phyloP scores from a whole-genome alignment of 1,139 yeast species.

The Protomyces inundatus region DNA sequence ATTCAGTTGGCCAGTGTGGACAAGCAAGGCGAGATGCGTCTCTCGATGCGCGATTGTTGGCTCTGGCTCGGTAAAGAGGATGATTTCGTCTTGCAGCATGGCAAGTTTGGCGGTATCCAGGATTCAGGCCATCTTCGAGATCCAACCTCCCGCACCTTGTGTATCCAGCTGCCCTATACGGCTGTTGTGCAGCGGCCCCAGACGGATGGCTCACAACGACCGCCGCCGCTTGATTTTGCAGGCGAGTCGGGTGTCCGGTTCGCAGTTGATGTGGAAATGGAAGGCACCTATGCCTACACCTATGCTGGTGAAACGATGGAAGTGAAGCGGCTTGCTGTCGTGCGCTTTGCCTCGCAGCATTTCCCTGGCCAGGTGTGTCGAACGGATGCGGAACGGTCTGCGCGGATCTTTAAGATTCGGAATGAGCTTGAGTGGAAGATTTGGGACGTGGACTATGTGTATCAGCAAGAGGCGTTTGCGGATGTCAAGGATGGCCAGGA shows the following conservation, averaged over 20 bases:
- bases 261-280: slow-evolving; percentile 12
- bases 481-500: background rate
- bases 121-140: slow-evolving; percentile 3
- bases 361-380: background rate
- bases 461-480: background rate
- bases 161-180: slow-evolving; percentile 13
- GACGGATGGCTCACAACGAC: background rate
- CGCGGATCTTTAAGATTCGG: slow-evolving; percentile 14
- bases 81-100: background rate
- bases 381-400: slow-evolving; percentile 5
- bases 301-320: slow-evolving; percentile 13
- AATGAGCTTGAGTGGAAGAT: slow-evolving; percentile 8
- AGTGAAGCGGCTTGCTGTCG: background rate
- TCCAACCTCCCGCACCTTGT: slow-evolving; percentile 6
- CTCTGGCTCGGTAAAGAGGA: slow-evolving; percentile 1
- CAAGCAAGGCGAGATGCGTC: background rate
- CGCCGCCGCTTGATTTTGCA: slow-evolving; percentile 7
- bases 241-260: slow-evolving; percentile 12
- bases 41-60: slow-evolving; percentile 19
- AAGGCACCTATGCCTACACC: background rate
- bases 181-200: slow-evolving; percentile 3
- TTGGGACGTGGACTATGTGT: slow-evolving; percentile 14
- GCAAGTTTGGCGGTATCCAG: slow-evolving; percentile 11
- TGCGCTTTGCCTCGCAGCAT: slow-evolving; percentile 13
- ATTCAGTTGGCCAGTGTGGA: background rate